Evolutionary conservation across 805 yeast species (phyloP).

Genomic region (Nakazawaea peltata): DNA sequence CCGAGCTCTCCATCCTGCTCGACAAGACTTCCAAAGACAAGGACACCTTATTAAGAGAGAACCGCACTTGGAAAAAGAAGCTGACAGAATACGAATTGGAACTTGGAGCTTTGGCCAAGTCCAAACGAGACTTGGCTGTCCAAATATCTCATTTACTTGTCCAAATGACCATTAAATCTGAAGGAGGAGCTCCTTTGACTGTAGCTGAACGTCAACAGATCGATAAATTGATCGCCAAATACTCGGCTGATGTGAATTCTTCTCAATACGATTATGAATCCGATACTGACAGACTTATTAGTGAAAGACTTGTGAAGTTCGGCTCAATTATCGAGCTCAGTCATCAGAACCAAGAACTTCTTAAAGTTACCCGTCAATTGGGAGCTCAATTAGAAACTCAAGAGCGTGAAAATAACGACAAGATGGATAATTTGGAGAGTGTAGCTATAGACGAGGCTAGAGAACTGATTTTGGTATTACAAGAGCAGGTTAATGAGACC

Average conservation of each 20-base stretch:
- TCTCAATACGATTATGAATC: constrained; percentile 32
- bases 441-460: constrained; percentile 55
- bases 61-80: constrained; percentile 19
- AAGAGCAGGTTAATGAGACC: constrained; percentile 46
- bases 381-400: constrained; percentile 64
- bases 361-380: constrained; percentile 60
- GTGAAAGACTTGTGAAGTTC: constrained; percentile 69
- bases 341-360: constrained; percentile 63
- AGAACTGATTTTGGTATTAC: constrained; percentile 56
- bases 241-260: constrained; percentile 16
- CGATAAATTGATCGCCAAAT: constrained; percentile 35
- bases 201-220: constrained; percentile 59
- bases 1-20: constrained; percentile 44
- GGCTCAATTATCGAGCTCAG: constrained; percentile 61
- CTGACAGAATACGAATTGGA: constrained; percentile 38
- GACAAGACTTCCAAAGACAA: constrained; percentile 47
- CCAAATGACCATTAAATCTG: constrained; percentile 51
- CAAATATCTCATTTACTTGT: constrained; percentile 74
- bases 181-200: constrained; percentile 53
- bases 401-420: constrained; percentile 33
- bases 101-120: constrained; percentile 39
- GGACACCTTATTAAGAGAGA: constrained; percentile 27
- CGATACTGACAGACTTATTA: constrained; percentile 66
- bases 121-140: constrained; percentile 66
- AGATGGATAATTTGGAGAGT: constrained; percentile 32